Percentiles rank a stretch among this genome's conserved stretches.
Evolutionary conservation across 129 eudicot species (phyloP).

Genomic region (Flaveria ramosissima): DNA sequence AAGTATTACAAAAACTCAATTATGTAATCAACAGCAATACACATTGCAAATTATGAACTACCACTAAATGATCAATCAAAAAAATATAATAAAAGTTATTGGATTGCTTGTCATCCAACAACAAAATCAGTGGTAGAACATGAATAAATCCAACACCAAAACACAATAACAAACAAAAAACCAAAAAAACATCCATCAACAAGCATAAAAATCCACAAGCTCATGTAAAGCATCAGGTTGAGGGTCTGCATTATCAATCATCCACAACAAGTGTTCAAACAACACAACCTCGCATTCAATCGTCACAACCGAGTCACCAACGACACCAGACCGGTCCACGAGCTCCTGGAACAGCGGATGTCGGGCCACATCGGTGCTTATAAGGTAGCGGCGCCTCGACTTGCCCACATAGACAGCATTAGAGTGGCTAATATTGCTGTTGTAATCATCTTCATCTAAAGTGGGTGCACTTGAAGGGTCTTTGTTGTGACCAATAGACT

Average conservation of each 20-base stretch:
- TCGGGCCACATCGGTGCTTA: constrained; percentile 38
- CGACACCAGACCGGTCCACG: constrained; percentile 39
- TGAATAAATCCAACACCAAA: constrained; percentile 14
- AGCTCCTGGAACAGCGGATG: constrained; percentile 45
- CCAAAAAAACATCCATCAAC: neutral
- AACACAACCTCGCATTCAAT: constrained; percentile 44
- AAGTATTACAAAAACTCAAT: too few relatives aligned
- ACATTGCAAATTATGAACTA: too few relatives aligned
- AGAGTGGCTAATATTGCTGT: constrained; percentile 16
- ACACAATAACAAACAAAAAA: neutral
- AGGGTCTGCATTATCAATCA: constrained; percentile 45
- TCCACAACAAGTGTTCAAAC: constrained; percentile 47
- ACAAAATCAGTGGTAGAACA: constrained; percentile 22
- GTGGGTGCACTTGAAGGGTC: neutral
- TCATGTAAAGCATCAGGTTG: constrained; percentile 43
- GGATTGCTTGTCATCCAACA: constrained; percentile 37
- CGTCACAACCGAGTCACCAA: constrained; percentile 17
- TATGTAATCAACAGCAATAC: too few relatives aligned
- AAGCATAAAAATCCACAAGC: constrained; percentile 38
- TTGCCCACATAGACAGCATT: constrained; percentile 46
- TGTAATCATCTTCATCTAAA: constrained; percentile 28
- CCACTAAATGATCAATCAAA: constrained; percentile 9
- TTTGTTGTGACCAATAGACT: constrained; percentile 18
- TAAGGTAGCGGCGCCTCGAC: constrained; percentile 39
- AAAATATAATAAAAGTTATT: neutral